Evolutionary conservation across 257 asterid genomes (phyloP), one percentile per base, ranked within the genome.

Genomic region (Nicotiana obtusifolia): DNA sequence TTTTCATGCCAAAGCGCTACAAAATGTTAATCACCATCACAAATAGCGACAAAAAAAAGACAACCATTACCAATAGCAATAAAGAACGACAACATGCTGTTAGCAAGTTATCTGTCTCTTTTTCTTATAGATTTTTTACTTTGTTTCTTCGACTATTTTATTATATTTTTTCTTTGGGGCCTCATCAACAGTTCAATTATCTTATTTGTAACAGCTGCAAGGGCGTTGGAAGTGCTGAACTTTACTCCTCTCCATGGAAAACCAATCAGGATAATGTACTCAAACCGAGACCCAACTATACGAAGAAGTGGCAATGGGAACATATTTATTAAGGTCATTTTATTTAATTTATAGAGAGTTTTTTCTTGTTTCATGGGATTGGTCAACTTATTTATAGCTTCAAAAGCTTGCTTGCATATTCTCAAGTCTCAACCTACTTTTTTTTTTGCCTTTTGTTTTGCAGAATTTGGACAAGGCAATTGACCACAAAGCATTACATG

Each of bases 381-480:
- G 53, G 76, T 8, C n/a, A 22, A 30, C 68, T 78, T 5, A 19
- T 16, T 37, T 78, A 24, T 7, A 7, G n/a, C 14, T 76, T 44
- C 59, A 13, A 24, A 64, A 80, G 24, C 16, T 13, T 8, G 31
- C n/a, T 76, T 20, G 6, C 10, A 56, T 64, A 9, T 82, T 82
- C 49, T 73, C 30, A 80, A 9, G 80, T 82, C 49, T 73, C 30
- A 75, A 66, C 22, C 16, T 33, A 2, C 16, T 33, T 9, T 41
- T 59, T 41, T 59, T 16, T 78, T 35, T 22, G 33, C 24, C 7
- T n/a, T 77, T 9, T 75, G 22, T 75, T 78, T 53, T 11, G 30
- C 83, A 95, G 99, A 93, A 95, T 87, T 79, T 95, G 92, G 99
- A 93, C 93, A 91, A 90, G 87, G 97, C 91, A 20, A 95, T 95